Conservation (phyloP, 1,139 yeast genomes). For the Taphrina deformans region DNA sequence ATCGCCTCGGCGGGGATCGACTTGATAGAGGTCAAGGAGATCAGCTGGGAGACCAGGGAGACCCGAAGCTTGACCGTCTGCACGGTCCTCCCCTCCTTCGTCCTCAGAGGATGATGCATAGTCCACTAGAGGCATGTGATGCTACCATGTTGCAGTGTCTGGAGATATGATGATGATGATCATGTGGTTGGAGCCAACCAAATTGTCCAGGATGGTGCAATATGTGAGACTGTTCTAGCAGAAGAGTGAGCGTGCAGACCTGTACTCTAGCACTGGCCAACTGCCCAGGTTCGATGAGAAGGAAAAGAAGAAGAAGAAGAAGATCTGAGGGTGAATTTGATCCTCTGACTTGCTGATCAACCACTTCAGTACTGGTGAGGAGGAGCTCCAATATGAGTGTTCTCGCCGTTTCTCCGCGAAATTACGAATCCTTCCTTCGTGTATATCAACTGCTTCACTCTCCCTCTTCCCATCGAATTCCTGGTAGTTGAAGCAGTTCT, state of each 20-base stretch:
- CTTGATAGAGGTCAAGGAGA: slow-evolving; percentile 14
- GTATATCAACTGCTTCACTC: no score
- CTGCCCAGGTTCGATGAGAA: no score
- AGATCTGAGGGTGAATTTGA: background rate
- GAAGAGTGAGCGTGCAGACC: no score
- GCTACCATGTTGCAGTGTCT: background rate
- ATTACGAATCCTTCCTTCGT: no score
- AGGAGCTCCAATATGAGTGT: background rate
- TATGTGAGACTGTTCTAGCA: no score
- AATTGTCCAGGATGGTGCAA: no score
- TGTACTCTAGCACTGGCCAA: no score
- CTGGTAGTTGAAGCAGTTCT: no score
- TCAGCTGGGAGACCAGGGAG: slow-evolving; percentile 4
- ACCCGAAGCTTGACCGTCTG: background rate
- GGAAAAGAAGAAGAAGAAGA: background rate
- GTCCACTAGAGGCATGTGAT: slow-evolving; percentile 1
- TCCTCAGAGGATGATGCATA: slow-evolving; percentile 9
- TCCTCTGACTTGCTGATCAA: no score
- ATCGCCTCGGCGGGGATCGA: slow-evolving; percentile 19
- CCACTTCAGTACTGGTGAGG: background rate
- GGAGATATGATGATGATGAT: no score
- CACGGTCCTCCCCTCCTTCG: background rate
- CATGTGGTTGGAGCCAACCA: no score
- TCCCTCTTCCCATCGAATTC: no score
- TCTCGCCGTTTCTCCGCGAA: background rate